Evolutionary conservation across 177 flowering plant genomes (phyloP).

Genomic region (Vitis hybrid): DNA sequence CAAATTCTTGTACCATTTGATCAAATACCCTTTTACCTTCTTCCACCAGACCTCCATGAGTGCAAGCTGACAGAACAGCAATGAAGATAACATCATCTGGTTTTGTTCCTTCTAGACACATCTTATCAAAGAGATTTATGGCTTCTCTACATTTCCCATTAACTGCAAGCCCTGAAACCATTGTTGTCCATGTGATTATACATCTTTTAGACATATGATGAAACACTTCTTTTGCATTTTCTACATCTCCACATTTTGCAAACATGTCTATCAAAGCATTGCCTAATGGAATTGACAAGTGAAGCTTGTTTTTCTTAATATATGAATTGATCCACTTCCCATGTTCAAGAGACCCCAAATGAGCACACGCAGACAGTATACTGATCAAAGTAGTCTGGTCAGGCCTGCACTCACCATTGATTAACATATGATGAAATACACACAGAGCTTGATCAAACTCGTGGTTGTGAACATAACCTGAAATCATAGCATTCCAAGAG

Average conservation of each 20-base stretch:
- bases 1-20: constrained; percentile 34
- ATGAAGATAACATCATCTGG: constrained; percentile 55
- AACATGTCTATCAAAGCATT: constrained; percentile 56
- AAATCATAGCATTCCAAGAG: constrained; percentile 60
- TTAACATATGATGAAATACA: constrained; percentile 37
- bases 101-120: constrained; percentile 34
- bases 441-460: constrained; percentile 41
- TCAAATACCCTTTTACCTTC: constrained; percentile 43
- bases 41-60: constrained; percentile 57
- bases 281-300: constrained; percentile 36
- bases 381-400: constrained; percentile 42
- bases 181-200: constrained; percentile 58
- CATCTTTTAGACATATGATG: constrained; percentile 32
- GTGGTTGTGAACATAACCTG: constrained; percentile 47
- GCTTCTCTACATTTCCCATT: constrained; percentile 52
- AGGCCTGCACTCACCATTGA: constrained; percentile 37
- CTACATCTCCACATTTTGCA: constrained; percentile 54
- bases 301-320: constrained; percentile 36
- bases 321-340: constrained; percentile 54
- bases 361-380: constrained; percentile 53
- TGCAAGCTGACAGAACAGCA: constrained; percentile 51
- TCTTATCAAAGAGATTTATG: constrained; percentile 34
- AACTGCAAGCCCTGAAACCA: constrained; percentile 48
- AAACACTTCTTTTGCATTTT: constrained; percentile 33
- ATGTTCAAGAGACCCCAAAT: constrained; percentile 45